Evolutionary conservation across 371 early-diverging fungal genomes (phyloP).

Genomic region (Gilbertella persicaria): DNA sequence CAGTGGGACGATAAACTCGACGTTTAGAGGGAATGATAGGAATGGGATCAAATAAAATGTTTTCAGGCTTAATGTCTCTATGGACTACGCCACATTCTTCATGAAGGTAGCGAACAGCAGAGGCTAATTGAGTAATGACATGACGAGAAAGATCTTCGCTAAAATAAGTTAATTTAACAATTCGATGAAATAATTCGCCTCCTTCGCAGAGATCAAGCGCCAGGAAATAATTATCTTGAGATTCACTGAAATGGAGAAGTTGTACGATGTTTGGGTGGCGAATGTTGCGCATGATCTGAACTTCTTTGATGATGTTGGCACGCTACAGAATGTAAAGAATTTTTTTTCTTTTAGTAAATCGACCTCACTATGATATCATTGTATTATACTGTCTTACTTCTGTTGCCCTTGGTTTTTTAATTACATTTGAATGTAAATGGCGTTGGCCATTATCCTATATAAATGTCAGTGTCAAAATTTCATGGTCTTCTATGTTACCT

Average conservation of each 20-base stretch:
- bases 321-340: conserved; percentile 40
- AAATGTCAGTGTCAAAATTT: conserved; percentile 47
- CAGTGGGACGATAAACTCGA: conserved; percentile 28
- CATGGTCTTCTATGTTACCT: conserved; percentile 48
- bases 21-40: conserved; percentile 55
- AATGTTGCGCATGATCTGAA: conserved; percentile 77
- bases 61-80: conserved; percentile 97
- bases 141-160: conserved; percentile 79
- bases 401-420: conserved; percentile 32
- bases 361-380: conserved; percentile 24
- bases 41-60: conserved; percentile 83
- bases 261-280: conserved; percentile 76
- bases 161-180: conserved; percentile 80
- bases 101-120: conserved; percentile 89
- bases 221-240: conserved; percentile 65
- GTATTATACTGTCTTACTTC: conserved; percentile 22
- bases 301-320: conserved; percentile 79
- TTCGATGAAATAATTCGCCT: conserved; percentile 87
- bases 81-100: conserved; percentile 87
- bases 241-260: conserved; percentile 64
- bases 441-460: conserved; percentile 28
- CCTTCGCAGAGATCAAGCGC: conserved; percentile 84
- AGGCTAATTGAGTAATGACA: conserved; percentile 87
- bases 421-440: conserved; percentile 31
- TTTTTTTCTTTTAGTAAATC: background rate